Evolutionary conservation across 495 filamentous ascomycete genomes (phyloP).

Genomic region (Cladorrhinum samala): DNA sequence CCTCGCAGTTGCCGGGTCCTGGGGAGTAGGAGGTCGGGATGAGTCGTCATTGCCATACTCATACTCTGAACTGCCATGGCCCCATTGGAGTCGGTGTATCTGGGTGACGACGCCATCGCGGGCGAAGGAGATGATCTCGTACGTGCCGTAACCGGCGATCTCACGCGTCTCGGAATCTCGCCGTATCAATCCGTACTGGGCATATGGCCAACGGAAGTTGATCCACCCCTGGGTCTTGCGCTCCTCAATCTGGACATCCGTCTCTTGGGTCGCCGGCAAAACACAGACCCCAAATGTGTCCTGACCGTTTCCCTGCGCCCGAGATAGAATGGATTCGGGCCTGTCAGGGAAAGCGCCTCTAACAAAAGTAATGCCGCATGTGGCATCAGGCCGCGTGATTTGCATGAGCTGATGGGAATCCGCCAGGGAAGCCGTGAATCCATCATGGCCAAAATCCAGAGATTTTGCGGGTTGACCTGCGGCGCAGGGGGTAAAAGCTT

Average conservation of each 20-base stretch:
- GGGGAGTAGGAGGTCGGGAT: not conserved
- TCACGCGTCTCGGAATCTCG: not conserved
- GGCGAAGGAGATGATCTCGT: slow-evolving; percentile 12
- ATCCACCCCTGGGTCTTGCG: slow-evolving; percentile 14
- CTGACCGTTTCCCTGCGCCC: slow-evolving; percentile 5
- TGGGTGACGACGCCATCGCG: slow-evolving; percentile 8
- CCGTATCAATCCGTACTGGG: slow-evolving; percentile 10
- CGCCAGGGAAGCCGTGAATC: slow-evolving; percentile 13
- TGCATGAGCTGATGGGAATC: slow-evolving; percentile 14
- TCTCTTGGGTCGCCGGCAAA: not conserved
- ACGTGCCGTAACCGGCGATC: slow-evolving; percentile 4
- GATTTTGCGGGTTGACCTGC: slow-evolving; percentile 9
- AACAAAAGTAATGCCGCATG: slow-evolving; percentile 11
- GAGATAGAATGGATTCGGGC: slow-evolving; percentile 11
- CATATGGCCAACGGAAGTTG: slow-evolving; percentile 16
- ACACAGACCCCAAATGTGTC: slow-evolving; percentile 8
- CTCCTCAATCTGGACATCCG: slow-evolving; percentile 6
- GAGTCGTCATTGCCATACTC: not conserved
- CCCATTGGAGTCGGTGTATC: slow-evolving; percentile 12
- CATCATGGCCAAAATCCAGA: slow-evolving; percentile 12
- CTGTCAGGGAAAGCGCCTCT: slow-evolving; percentile 11
- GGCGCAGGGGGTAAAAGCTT: slow-evolving; percentile 12
- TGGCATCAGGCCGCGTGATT: slow-evolving; percentile 13
- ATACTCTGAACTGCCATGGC: slow-evolving; percentile 6
- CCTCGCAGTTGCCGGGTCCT: not conserved